A percentile compares a stretch with the other conserved stretches of the same genome.
phyloP scores from a whole-genome alignment of 192 early-diverging fungal genomes.

The Cladochytrium replicatum region DNA sequence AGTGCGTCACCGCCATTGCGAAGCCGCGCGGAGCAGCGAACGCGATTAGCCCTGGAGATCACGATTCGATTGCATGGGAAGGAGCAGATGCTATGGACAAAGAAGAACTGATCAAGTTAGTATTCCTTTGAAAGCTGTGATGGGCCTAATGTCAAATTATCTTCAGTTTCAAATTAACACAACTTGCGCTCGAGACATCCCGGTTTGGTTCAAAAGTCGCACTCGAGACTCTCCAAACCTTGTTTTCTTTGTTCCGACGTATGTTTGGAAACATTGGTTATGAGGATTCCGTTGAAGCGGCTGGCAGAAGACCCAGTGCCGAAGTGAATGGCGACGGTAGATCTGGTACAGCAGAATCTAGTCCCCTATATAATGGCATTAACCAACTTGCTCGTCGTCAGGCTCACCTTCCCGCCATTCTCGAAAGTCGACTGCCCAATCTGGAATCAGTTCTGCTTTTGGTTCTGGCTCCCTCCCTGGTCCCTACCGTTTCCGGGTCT shows the following conservation, averaged over 20 bases:
- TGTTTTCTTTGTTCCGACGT: constrained; percentile 20
- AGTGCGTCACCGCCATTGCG: constrained; percentile 15
- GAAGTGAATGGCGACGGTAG: no score
- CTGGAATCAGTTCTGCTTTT: neutral
- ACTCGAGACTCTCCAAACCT: constrained; percentile 23
- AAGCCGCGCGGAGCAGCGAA: neutral
- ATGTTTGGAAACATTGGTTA: constrained; percentile 7
- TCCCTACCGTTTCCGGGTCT: constrained; percentile 23
- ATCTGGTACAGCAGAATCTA: no score
- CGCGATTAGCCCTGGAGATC: constrained; percentile 3
- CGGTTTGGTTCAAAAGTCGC: constrained; percentile 22
- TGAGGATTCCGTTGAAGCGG: no score
- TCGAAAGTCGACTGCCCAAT: constrained; percentile 2
- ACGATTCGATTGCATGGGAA: constrained; percentile 19
- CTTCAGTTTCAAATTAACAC: constrained; percentile 33
- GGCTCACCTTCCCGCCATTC: no score
- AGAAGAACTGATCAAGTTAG: constrained; percentile 35
- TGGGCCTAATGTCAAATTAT: constrained; percentile 1
- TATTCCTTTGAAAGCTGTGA: neutral
- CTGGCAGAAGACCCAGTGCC: no score
- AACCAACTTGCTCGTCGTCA: neutral
- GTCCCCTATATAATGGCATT: no score
- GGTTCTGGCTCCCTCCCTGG: constrained; percentile 12
- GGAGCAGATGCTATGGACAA: constrained; percentile 9
- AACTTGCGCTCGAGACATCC: constrained; percentile 23